Evolutionary conservation across 164 flowering plant genomes (phyloP), one percentile per base, ranked within the genome.

Genomic region (Stephania japonica): DNA sequence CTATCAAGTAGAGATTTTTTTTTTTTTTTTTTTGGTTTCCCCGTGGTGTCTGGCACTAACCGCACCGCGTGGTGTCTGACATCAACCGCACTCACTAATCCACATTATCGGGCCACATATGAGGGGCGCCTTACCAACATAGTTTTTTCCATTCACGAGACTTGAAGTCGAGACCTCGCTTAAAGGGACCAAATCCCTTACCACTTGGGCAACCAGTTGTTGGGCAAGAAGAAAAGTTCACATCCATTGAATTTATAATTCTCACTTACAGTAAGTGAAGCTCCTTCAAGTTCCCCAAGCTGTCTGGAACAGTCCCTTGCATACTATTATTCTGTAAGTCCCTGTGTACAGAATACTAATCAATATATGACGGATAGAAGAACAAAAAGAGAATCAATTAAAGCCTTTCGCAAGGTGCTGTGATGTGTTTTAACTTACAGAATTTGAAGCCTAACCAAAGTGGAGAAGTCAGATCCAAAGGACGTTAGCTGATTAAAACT

Each of bases 311-410:
- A 70, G 73, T 79, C 76, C 92, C 94, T 43, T 83, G 70, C 71
- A 92, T 77, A 71, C 85, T 90, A 73, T 92, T 92, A 68, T 89
- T 89, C 70, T 86, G 85, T 89, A 92, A 75, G 78, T 92, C 97
- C 87, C 97, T 92, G 67, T 77, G 85, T 38, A 72, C 5, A 61
- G 9, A 65, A 67, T 59, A 65, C 62, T 13, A 56, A 16, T 56
- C 16, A 56, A 56, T 19, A 19, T 16, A 56, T 56, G 62, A n/a
- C 3, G 19, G 21, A 56, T 19, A 56, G 19, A 56, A 1, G 12
- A 11, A 47, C 4, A 53, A 53, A n/a, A 56, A 56, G 16, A 3
- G 4, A 13, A 56, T 56, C 19, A 6, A 56, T 56, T 47, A 47
- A 47, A 47, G 53, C 13, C 10, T 32, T 66, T 25, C 26, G 26